Evolutionary conservation across 345 rosid genomes (phyloP).

Genomic region (Arabis hirsuta): DNA sequence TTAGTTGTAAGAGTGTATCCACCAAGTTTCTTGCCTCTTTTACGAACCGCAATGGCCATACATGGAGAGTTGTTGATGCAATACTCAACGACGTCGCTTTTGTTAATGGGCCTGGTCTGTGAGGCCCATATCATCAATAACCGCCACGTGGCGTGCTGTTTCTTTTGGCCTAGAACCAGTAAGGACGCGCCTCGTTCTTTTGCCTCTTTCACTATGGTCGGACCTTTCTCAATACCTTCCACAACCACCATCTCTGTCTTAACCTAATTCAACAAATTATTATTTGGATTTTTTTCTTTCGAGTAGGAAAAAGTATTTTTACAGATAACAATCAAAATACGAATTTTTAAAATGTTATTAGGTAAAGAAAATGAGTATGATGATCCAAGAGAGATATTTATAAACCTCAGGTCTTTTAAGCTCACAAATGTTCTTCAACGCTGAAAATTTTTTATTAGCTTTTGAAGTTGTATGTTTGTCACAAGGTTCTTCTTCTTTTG

Average conservation of each 20-base stretch:
- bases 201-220: constrained; percentile 81
- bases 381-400: not conserved
- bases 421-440: constrained; percentile 66
- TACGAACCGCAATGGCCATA: constrained; percentile 90
- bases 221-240: constrained; percentile 83
- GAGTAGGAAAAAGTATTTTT: not conserved
- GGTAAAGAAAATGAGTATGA: not conserved
- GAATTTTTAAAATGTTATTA: too few relatives aligned
- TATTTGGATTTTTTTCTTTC: not conserved
- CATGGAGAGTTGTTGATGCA: constrained; percentile 84
- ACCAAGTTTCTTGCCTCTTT: constrained; percentile 80
- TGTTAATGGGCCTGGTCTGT: constrained; percentile 25
- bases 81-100: constrained; percentile 70
- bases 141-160: constrained; percentile 78
- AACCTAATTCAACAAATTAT: constrained; percentile 48
- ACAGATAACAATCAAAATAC: too few relatives aligned
- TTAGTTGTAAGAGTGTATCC: constrained; percentile 94
- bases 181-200: constrained; percentile 63
- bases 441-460: constrained; percentile 53
- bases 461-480: constrained; percentile 54
- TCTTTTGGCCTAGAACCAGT: constrained; percentile 77
- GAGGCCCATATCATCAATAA: constrained; percentile 78
- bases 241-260: constrained; percentile 64
- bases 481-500: constrained; percentile 41
- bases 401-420: constrained; percentile 82